Evolutionary conservation across 345 rosid genomes (phyloP), one percentile per base, ranked within the genome.

Genomic region (Lepidium didymum): DNA sequence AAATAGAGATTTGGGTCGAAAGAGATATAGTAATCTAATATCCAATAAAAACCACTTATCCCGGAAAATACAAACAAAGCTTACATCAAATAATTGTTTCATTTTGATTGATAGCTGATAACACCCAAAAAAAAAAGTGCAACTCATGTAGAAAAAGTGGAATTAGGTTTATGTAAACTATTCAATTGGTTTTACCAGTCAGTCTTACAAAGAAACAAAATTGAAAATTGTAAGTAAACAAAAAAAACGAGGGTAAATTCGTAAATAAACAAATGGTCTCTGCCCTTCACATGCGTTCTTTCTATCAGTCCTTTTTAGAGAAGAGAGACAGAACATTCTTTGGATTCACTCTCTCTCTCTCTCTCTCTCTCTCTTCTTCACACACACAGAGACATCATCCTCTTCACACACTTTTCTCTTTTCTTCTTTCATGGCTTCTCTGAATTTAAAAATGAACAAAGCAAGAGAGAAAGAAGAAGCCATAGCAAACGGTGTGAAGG

Each of bases 401-500:
- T 49, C 82, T 43, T 51, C 36, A 40, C 64, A 31, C 56, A 56
- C 10, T 68, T 29, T 51, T 33, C 58, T 49, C 68, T n/a, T n/a
- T 69, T 40, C 29, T 47, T 69, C 69, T 74, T 72, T 67, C 77
- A 90, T 90, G 97, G 90, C 85, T 63, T 79, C 92, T 29, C 71
- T 82, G 43, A 56, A 86, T 19, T 42, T 81, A 64, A 58, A 64
- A 73, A 49, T 23, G 51, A 73, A 13, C 73, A 62, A 37, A 34
- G 45, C 58, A 72, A 70, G 67, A 68, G 96, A 93, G 9, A 82
- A 86, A 67, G 86, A 88, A 64, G 86, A 89, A 11, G 92, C 89
- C 86, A 88, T 93, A 82, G 83, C 96, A 56, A 90, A 93, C 53
- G 96, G 97, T 1, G 86, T 87, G 50, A 95, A 88, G 75, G 62